These are phyloP conservation scores for Pestalotiopsis sp. DNA, from an alignment of 2,329 filamentous ascomycete genomes.

Conservation along the genomic window DNA sequence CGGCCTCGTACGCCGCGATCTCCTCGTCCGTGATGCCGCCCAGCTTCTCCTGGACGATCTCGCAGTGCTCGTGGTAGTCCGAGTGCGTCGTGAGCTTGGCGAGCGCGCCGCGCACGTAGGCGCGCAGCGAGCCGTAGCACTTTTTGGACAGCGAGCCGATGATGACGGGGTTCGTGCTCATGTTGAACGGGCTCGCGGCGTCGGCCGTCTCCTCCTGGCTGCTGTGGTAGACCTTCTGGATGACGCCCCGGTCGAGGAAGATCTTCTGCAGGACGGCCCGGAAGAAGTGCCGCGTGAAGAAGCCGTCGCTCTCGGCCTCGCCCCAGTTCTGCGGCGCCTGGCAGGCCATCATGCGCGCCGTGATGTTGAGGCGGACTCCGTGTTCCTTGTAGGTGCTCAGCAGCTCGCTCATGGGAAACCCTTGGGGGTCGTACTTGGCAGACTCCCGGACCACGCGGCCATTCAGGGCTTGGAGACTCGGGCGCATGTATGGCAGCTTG, in stretches of 20 bases:
- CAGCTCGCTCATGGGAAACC: conserved; percentile 86
- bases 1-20: conserved; percentile 69
- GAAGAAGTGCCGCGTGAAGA: conserved; percentile 93
- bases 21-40: conserved; percentile 72
- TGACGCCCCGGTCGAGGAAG: conserved; percentile 83
- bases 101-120: conserved; percentile 81
- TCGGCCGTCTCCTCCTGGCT: conserved; percentile 23
- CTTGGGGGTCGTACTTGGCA: conserved; percentile 78
- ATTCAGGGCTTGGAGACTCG: conserved; percentile 66
- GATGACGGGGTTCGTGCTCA: conserved; percentile 77
- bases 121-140: conserved; percentile 73
- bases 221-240: conserved; percentile 59
- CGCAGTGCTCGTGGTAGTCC: conserved; percentile 60
- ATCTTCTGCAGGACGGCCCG: conserved; percentile 88
- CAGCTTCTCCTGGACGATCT: conserved; percentile 68
- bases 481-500: conserved; percentile 78
- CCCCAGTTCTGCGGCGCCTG: conserved; percentile 96
- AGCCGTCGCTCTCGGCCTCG: conserved; percentile 74
- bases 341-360: conserved; percentile 96
- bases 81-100: conserved; percentile 67
- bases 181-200: conserved; percentile 46
- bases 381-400: conserved; percentile 60
- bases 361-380: conserved; percentile 89
- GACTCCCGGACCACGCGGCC: conserved; percentile 71
- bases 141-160: conserved; percentile 83